Percentiles rank a stretch among this genome's conserved stretches.
These are phyloP conservation scores for Mycena chlorophos DNA, from an alignment of 768 basidiomycete genomes.

Conservation along the genomic window DNA sequence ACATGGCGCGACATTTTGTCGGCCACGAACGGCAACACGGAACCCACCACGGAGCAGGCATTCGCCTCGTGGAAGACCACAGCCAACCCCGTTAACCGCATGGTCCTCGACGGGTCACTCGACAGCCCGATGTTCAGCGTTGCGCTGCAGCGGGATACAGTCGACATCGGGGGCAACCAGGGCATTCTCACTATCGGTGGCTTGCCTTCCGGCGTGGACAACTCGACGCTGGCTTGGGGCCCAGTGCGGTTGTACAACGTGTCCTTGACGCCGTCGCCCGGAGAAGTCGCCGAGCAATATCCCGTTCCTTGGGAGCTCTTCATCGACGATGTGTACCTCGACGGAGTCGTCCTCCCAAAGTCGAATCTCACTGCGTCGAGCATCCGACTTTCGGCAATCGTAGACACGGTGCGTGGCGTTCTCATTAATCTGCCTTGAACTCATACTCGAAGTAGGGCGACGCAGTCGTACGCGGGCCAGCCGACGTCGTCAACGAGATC, in stretches of 20 bases:
- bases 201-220: not conserved
- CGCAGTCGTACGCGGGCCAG: too few species aligned
- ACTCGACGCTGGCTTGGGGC: not conserved
- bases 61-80: too few species aligned
- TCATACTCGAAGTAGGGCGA: too few species aligned
- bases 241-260: not conserved
- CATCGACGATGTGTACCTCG: too few species aligned
- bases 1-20: too few species aligned
- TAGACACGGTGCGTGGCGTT: not conserved
- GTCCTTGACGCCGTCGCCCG: not conserved
- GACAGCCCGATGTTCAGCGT: not conserved
- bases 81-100: too few species aligned
- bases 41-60: too few species aligned
- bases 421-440: too few species aligned
- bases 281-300: too few species aligned
- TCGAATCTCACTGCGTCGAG: not conserved
- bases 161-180: not conserved
- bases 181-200: not conserved
- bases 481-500: too few species aligned
- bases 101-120: too few species aligned
- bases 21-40: too few species aligned
- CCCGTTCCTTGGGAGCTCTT: not conserved
- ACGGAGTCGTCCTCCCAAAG: not conserved
- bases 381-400: not conserved
- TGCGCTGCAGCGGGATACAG: not conserved